phyloP scores from a whole-genome alignment of 768 basidiomycete genomes.

The Tylopilus cervinicoccineus region DNA sequence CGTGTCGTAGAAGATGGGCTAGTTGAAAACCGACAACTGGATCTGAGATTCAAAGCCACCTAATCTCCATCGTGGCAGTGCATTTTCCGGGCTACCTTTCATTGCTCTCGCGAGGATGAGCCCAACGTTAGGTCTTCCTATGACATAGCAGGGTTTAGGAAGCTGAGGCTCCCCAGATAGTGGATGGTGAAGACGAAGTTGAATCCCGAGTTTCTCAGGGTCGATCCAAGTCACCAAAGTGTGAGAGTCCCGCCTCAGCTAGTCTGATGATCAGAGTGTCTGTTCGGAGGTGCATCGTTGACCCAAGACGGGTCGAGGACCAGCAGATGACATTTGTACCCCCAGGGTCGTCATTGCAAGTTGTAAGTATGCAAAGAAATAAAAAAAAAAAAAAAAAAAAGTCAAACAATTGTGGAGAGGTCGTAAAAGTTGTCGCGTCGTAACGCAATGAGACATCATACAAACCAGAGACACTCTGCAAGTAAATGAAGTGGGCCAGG shows the following conservation, averaged over 20 bases:
- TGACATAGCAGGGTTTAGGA: too few relatives aligned
- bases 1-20: not conserved
- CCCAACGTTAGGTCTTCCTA: too few relatives aligned
- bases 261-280: too few relatives aligned
- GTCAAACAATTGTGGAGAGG: not conserved
- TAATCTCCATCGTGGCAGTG: not conserved
- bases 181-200: not conserved
- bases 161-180: too few relatives aligned
- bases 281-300: too few relatives aligned
- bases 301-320: too few relatives aligned
- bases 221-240: too few relatives aligned
- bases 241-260: too few relatives aligned
- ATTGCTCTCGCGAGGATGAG: too few relatives aligned
- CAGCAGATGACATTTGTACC: not conserved
- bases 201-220: too few relatives aligned
- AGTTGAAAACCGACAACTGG: too few relatives aligned
- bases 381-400: not conserved
- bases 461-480: not conserved
- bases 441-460: not conserved
- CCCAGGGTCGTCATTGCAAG: not conserved
- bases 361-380: not conserved
- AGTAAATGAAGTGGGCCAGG: not conserved
- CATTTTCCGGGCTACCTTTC: too few relatives aligned
- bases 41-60: not conserved
- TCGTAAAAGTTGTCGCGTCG: constrained; percentile 3